Base-by-base conservation (phyloP, 2,329 filamentous ascomycete species). In the Fusarium fracticaudum region DNA sequence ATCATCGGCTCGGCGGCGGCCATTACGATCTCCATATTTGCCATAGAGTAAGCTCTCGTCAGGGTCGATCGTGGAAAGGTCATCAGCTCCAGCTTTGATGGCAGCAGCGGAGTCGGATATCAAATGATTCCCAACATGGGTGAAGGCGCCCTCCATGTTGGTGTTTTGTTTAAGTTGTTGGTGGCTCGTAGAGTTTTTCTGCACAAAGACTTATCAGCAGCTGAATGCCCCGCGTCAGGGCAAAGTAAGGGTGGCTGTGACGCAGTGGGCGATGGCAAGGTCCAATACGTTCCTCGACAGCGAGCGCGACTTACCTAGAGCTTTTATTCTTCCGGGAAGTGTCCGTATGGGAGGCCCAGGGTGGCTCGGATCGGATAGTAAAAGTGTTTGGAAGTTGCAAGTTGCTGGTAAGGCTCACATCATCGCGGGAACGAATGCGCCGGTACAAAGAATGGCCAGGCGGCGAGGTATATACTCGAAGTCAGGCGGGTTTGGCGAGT, bases 71-170 rank as follows among this genome's bases (percentile, higher is more conserved):
- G 89, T 89, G 45, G 91, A 92, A 38, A 93, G 84, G 71, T 91
- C 91, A 84, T 97, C 94, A 79, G 93, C 91, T 79, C 90, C 92
- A 74, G 95, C 95, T 80, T 97, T 97, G 84, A 98, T 98, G 72
- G 93, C 94, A 69, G 93, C 91, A 62, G 92, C 93, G 60, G 93
- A 94, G 84, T 95, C 93, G 79, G 93, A 95, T 80, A 96, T 91
- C 77, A 95, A 86, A 84, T 95, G 93, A 85, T 96, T 97, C 79
- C 93, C 93, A 80, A 96, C 90, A 84, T 96, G 93, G 72, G 92
- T 96, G 82, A 97, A 97, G 77, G 94, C 93, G 82, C 92, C 93
- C 87, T 96, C 94, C 94, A 96, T 96, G 77, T 77, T 86, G 79
- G 64, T 72, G 68, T 77, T 64, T 62, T 72, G 61, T 66, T 64